phyloP scores from a whole-genome alignment of 306 rosid species.

The Urtica urens region DNA sequence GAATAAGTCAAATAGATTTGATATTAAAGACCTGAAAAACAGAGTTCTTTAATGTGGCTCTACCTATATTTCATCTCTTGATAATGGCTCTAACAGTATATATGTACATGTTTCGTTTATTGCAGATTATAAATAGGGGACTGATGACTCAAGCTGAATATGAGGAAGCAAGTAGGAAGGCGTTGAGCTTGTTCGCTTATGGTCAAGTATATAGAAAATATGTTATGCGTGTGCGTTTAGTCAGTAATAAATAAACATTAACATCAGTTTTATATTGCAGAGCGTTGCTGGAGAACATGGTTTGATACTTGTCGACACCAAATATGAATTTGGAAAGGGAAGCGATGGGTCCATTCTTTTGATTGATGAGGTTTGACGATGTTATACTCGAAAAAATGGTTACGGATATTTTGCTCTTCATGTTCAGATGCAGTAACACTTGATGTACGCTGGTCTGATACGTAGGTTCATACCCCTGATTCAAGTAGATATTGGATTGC shows the following conservation, averaged over 20 bases:
- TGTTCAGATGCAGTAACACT: conserved; percentile 6
- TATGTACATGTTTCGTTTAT: conserved; percentile 7
- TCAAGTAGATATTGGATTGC: conserved; percentile 98
- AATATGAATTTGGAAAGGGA: conserved; percentile 93
- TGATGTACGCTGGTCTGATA: neutral
- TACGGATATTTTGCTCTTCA: neutral
- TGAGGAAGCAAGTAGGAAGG: conserved; percentile 71
- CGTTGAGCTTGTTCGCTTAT: conserved; percentile 59
- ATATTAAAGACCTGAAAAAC: neutral
- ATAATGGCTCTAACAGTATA: too few species aligned
- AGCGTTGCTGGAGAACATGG: conserved; percentile 82
- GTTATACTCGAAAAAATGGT: conserved; percentile 3
- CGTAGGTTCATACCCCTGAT: conserved; percentile 95
- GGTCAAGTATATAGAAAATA: conserved; percentile 55
- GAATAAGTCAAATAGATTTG: neutral
- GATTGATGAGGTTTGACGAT: conserved; percentile 67
- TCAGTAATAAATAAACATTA: conserved; percentile 23
- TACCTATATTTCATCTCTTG: neutral
- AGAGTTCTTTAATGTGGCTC: neutral
- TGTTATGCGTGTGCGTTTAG: neutral
- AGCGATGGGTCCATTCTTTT: conserved; percentile 69
- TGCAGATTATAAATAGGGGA: conserved; percentile 58
- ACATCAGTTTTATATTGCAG: conserved; percentile 34
- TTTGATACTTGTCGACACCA: conserved; percentile 87
- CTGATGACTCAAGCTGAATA: conserved; percentile 74